A percentile compares a stretch with the other conserved stretches of the same genome.
These are phyloP conservation scores for Rhizopogon roseolus DNA, from an alignment of 768 basidiomycete species.

Conservation along the genomic window DNA sequence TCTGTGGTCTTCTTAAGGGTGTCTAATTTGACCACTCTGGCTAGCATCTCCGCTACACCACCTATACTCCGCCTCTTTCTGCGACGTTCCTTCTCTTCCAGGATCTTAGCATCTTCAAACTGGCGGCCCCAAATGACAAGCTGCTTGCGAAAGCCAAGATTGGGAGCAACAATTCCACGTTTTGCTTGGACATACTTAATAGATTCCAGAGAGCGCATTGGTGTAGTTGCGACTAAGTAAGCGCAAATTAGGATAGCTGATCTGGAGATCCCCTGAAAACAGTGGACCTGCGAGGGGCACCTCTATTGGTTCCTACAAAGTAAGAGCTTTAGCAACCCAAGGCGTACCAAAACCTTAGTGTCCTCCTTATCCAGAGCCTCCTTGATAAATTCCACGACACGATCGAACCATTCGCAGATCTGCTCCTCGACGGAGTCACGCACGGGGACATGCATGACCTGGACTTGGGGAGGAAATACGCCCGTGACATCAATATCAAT, in stretches of 20 bases:
- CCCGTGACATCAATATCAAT: slow-evolving; percentile 38
- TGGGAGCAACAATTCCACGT: slow-evolving; percentile 61
- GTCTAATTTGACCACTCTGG: slow-evolving; percentile 1
- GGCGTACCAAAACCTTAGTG: slow-evolving; percentile 46
- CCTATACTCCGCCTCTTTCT: slow-evolving; percentile 5
- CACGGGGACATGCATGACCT: slow-evolving; percentile 48
- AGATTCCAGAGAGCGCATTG: slow-evolving; percentile 49
- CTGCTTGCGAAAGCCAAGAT: slow-evolving; percentile 62
- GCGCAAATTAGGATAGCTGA: slow-evolving; percentile 75
- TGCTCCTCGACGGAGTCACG: slow-evolving; percentile 36
- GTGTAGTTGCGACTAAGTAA: slow-evolving; percentile 51
- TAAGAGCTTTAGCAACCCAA: not conserved
- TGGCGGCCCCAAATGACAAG: slow-evolving; percentile 33
- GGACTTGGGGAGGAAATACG: slow-evolving; percentile 28
- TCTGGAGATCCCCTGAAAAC: slow-evolving; percentile 69
- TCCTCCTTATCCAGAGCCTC: slow-evolving; percentile 38
- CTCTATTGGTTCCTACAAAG: not conserved
- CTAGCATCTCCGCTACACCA: slow-evolving; percentile 3
- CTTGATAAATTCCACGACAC: slow-evolving; percentile 49
- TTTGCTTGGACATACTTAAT: slow-evolving; percentile 50
- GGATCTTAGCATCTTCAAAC: slow-evolving; percentile 22
- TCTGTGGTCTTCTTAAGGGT: not conserved
- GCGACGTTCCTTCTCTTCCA: slow-evolving; percentile 12
- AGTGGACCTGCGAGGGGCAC: slow-evolving; percentile 55
- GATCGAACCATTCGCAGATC: slow-evolving; percentile 41